Evolutionary conservation across 2,329 filamentous ascomycete species (phyloP), one percentile per base, ranked within the genome.

Genomic region (Neurospora crassa): DNA sequence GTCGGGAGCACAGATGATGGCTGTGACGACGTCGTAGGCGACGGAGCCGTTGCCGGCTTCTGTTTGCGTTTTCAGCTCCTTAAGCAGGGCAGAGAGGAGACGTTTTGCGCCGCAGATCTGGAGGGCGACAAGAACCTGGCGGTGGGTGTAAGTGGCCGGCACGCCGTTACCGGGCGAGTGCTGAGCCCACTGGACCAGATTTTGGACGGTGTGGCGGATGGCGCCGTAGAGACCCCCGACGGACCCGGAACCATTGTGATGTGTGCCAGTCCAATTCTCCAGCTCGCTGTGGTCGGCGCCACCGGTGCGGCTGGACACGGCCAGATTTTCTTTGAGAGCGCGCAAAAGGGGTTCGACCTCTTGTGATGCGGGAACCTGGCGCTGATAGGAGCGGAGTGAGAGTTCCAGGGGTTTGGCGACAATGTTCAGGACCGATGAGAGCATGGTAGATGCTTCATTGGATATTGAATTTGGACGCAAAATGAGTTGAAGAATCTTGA

Each of bases 401-500:
- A 89, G 86, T 75, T 92, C 90, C 2, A 94, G 81, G 0, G 89
- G 89, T 72, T 88, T 89, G 1, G 91, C 90, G 1, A 93, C 86
- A 47, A 93, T 90, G 43, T 89, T 91, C 43, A 94, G 84, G 16
- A 94, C 90, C 0, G 90, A 89, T 4, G 86, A 84, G 70, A 94
- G 87, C 88, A 93, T 92, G 3, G 86, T 84, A 70, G 84, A 87
- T 12, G 92, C 91, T 77, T 95, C 92, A 42, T 87, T 87, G 0
- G 91, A 92, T 67, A 91, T 90, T 7, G 90, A 89, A 40, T 86
- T 87, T 0, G 91, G 91, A 18, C 88, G 84, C n/a, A 94, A 83
- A 18, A 95, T 86, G 68, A 93, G 86, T 71, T 92, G 89, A 10
- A 96, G 82, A 34, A 94, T 89, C 74, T 90, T 89, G 72, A 95